A percentile compares a stretch with the other conserved stretches of the same genome.
Conservation (phyloP, 2,329 filamentous ascomycete genomes). For the Samsoniella hepiali region DNA sequence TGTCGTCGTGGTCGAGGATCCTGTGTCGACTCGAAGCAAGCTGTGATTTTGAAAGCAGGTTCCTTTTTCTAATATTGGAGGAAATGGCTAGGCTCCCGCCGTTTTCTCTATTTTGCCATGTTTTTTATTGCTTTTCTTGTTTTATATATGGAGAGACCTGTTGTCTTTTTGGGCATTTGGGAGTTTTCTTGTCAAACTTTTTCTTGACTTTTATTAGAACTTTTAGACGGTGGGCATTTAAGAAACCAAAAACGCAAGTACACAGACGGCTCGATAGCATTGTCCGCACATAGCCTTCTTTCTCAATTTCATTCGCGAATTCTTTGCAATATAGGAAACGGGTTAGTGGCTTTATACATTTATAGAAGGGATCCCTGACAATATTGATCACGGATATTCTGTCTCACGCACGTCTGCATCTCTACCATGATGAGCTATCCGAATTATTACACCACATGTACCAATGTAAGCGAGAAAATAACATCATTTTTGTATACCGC, state of each 20-base stretch:
- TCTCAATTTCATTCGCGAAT: background rate
- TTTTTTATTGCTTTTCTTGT: background rate
- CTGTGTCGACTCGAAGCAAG: constrained; percentile 31
- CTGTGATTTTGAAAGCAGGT: constrained; percentile 24
- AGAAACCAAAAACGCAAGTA: constrained; percentile 7
- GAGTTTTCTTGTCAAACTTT: background rate
- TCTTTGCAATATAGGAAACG: too few relatives aligned
- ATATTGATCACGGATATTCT: too few relatives aligned
- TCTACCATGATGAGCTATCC: too few relatives aligned
- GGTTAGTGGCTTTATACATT: background rate
- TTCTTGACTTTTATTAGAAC: constrained; percentile 1
- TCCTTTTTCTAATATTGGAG: too few relatives aligned
- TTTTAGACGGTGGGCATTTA: constrained; percentile 13
- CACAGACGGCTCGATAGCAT: background rate
- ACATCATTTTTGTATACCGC: too few relatives aligned
- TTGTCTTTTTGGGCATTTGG: constrained; percentile 1
- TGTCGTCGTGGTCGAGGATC: constrained; percentile 64
- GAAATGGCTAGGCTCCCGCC: too few relatives aligned
- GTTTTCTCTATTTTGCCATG: background rate
- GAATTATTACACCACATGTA: too few relatives aligned
- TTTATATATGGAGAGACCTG: background rate
- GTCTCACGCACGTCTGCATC: too few relatives aligned
- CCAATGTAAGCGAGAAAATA: too few relatives aligned
- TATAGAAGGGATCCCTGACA: background rate
- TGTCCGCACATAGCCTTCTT: constrained; percentile 1